Conservation (phyloP, 2,329 filamentous ascomycete species). For the Aplosporella prunicola region DNA sequence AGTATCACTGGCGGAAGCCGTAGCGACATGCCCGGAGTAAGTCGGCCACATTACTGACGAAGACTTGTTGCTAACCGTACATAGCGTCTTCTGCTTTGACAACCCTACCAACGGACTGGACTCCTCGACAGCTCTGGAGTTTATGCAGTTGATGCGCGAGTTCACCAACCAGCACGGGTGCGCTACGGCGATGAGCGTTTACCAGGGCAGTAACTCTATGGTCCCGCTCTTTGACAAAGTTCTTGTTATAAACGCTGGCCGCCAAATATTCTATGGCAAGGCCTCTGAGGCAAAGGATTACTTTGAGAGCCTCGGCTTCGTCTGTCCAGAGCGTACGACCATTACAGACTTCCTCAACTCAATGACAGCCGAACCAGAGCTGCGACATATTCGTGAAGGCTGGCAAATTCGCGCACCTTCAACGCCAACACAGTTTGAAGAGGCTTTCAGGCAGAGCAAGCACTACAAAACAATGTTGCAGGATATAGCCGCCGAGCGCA, state of each 20-base stretch:
- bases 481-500: not conserved
- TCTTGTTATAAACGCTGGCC: constrained; percentile 60
- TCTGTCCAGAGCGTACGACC: constrained; percentile 28
- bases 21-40: constrained; percentile 16
- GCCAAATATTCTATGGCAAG: constrained; percentile 62
- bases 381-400: not conserved
- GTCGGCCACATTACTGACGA: constrained; percentile 14
- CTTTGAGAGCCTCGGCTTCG: constrained; percentile 54
- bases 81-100: constrained; percentile 26
- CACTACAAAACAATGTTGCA: not conserved
- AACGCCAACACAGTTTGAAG: not conserved
- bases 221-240: constrained; percentile 54
- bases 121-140: constrained; percentile 40
- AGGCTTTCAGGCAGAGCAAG: not conserved
- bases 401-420: not conserved
- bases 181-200: constrained; percentile 44
- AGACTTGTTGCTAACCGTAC: constrained; percentile 6
- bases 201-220: constrained; percentile 26
- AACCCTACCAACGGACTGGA: constrained; percentile 24
- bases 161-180: constrained; percentile 37
- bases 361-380: constrained; percentile 38
- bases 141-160: constrained; percentile 40
- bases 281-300: constrained; percentile 48
- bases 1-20: constrained; percentile 45
- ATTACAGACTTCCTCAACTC: constrained; percentile 64